Evolutionary conservation across 805 yeast genomes (phyloP).

Genomic region (Yarrowia osloensis): DNA sequence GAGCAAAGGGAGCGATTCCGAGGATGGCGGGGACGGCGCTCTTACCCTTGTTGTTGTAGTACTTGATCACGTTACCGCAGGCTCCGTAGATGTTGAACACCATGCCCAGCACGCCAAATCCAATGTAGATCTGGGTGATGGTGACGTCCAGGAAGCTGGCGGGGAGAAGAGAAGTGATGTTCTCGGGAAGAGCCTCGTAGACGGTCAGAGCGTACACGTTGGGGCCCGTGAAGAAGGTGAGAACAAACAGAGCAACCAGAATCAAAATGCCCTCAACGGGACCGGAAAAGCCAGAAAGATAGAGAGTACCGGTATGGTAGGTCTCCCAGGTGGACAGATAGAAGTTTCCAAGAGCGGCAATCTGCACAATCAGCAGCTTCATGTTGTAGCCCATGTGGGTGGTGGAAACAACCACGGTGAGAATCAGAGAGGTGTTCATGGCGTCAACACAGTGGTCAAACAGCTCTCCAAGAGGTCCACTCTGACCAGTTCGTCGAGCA

Average conservation of each 20-base stretch:
- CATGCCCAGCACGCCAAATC: conserved; percentile 58
- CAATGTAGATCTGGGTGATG: conserved; percentile 49
- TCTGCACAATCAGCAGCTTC: conserved; percentile 46
- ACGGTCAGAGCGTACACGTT: conserved; percentile 59
- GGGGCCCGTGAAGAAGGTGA: conserved; percentile 73
- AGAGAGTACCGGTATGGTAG: conserved; percentile 82
- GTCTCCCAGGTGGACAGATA: conserved; percentile 95
- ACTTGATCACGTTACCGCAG: conserved; percentile 57
- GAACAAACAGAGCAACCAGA: conserved; percentile 54
- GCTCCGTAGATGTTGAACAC: conserved; percentile 71
- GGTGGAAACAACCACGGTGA: conserved; percentile 68
- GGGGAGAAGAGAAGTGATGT: background rate
- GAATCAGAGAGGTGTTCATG: conserved; percentile 70
- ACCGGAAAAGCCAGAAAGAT: conserved; percentile 77
- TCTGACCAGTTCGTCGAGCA: conserved; percentile 92
- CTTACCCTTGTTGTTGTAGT: conserved; percentile 33
- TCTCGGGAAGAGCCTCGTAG: conserved; percentile 36
- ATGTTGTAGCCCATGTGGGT: conserved; percentile 69
- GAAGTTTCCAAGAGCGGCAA: conserved; percentile 55
- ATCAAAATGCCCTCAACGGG: conserved; percentile 92
- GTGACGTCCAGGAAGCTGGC: background rate
- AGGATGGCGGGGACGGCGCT: conserved; percentile 45
- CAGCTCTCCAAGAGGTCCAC: conserved; percentile 91
- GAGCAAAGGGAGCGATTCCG: conserved; percentile 69
- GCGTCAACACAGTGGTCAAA: conserved; percentile 85